Evolutionary conservation across 2,329 filamentous ascomycete species (phyloP).

Genomic region (Magnaporthales sp.): DNA sequence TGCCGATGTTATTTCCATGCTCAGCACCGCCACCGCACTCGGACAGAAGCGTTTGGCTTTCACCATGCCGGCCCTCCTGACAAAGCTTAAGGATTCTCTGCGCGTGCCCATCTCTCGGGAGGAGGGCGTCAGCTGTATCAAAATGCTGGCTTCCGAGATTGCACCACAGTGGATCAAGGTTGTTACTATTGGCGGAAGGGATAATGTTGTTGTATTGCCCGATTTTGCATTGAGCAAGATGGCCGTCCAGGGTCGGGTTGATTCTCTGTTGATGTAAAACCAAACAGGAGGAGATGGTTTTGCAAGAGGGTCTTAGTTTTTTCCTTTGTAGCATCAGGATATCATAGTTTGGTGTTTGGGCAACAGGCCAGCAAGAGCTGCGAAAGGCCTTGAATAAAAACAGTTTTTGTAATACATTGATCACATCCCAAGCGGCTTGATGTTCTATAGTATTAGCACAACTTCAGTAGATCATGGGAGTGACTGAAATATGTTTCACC

Average conservation of each 20-base stretch:
- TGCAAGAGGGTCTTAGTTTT: background rate
- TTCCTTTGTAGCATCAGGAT: background rate
- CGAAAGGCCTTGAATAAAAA: background rate
- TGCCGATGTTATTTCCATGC: conserved; percentile 56
- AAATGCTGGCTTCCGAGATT: conserved; percentile 43
- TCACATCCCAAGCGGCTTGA: background rate
- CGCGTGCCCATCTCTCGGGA: conserved; percentile 43
- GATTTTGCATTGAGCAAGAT: conserved; percentile 24
- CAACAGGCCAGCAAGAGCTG: background rate
- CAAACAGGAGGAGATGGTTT: background rate
- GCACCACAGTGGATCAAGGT: conserved; percentile 48
- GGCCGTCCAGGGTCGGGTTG: conserved; percentile 23
- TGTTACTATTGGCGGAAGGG: conserved; percentile 40
- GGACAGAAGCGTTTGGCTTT: conserved; percentile 54
- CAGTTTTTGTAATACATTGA: background rate
- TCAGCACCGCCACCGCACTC: conserved; percentile 44
- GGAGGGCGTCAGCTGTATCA: conserved; percentile 40
- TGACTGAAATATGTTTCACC: background rate
- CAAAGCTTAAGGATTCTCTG: conserved; percentile 61
- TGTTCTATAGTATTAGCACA: background rate
- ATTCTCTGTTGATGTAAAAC: conserved; percentile 2
- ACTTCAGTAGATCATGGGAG: background rate
- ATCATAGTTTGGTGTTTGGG: background rate
- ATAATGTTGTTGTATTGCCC: conserved; percentile 48
- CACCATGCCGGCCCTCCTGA: conserved; percentile 51